These are phyloP conservation scores for Pelargonium hybrid DNA, from an alignment of 441 rosid species.

Conservation along the genomic window DNA sequence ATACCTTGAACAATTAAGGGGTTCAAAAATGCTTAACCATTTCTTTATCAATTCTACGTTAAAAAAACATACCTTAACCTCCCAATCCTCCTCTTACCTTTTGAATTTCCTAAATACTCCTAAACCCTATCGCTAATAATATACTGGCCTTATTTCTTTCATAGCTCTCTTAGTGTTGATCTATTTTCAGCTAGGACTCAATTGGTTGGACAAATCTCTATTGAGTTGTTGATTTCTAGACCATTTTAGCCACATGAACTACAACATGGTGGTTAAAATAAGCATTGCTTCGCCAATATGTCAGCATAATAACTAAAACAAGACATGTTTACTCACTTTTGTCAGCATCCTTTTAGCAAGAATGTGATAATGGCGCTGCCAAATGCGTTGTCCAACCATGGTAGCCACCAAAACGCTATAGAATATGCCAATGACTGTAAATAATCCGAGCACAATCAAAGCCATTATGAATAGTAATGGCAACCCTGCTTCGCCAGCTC, in stretches of 20 bases:
- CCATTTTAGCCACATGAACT: neutral
- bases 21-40: too few relatives aligned
- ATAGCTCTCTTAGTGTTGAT: neutral
- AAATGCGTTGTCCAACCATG: conserved; percentile 97
- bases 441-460: conserved; percentile 73
- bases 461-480: conserved; percentile 82
- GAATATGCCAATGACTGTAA: conserved; percentile 91
- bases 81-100: too few relatives aligned
- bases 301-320: neutral
- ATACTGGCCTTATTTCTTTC: neutral
- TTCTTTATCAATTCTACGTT: too few relatives aligned
- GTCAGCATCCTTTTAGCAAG: conserved; percentile 97
- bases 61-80: too few relatives aligned
- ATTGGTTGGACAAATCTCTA: neutral
- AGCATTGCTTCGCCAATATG: neutral
- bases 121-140: too few relatives aligned
- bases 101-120: too few relatives aligned
- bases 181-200: neutral
- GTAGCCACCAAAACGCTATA: conserved; percentile 97
- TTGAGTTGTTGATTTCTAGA: neutral
- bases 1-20: too few relatives aligned
- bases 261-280: neutral
- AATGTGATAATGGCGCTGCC: conserved; percentile 99
- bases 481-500: conserved; percentile 98
- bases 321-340: conserved; percentile 46